Conservation (phyloP, 352 stramenopile genomes). For the Pythium aquatile region DNA sequence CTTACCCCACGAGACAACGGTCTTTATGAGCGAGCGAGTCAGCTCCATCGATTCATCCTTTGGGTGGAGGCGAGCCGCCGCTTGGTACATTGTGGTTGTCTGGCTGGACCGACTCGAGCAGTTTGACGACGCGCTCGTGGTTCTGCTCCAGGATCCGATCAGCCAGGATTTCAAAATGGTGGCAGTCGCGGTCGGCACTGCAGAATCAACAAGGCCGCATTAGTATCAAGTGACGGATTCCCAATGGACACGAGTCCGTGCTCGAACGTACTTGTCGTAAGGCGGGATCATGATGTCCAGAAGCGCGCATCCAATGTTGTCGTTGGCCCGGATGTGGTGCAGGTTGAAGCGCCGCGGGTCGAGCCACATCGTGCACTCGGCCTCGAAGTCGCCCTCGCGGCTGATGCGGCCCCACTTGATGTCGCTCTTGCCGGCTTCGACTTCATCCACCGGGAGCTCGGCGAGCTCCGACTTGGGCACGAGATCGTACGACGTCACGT, state of each 20-base stretch:
- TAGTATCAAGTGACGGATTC: not conserved
- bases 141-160: conserved; percentile 43
- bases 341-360: conserved; percentile 81
- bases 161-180: conserved; percentile 73
- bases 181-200: conserved; percentile 73
- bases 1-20: not conserved
- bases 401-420: conserved; percentile 64
- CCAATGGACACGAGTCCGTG: not conserved
- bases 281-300: conserved; percentile 86
- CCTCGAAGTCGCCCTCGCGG: conserved; percentile 50
- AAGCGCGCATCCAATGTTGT: conserved; percentile 69
- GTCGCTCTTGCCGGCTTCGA: conserved; percentile 34
- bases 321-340: conserved; percentile 73
- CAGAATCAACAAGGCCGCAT: not conserved
- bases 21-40: not conserved
- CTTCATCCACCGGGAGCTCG: conserved; percentile 18
- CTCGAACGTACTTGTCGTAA: conserved; percentile 74
- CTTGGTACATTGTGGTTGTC: conserved; percentile 64
- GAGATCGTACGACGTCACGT: conserved; percentile 73
- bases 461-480: conserved; percentile 43
- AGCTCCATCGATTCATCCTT: not conserved
- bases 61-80: not conserved
- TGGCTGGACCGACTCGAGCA: conserved; percentile 65
- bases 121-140: conserved; percentile 63
- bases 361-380: conserved; percentile 76